These are phyloP conservation scores for Lepidium campestre DNA, from an alignment of 441 rosid species.

Conservation along the genomic window DNA sequence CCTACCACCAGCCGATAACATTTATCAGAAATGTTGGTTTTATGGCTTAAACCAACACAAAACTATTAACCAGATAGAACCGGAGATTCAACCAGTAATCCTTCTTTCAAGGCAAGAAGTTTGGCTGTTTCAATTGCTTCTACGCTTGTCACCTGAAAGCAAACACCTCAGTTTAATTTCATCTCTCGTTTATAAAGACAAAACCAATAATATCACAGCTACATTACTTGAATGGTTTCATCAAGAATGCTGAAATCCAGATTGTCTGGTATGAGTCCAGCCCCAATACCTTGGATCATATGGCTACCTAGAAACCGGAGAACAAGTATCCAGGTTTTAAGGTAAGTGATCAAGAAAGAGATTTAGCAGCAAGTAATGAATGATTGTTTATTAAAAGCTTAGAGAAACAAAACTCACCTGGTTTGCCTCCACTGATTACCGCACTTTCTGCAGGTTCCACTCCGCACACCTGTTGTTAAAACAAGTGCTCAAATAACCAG, in stretches of 20 bases:
- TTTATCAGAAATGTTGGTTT: background rate
- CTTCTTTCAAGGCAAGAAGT: slow-evolving; percentile 68
- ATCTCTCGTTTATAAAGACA: background rate
- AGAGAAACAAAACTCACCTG: slow-evolving; percentile 33
- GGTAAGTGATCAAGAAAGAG: background rate
- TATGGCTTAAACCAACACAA: background rate
- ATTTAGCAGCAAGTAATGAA: slow-evolving; percentile 24
- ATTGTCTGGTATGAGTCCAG: slow-evolving; percentile 37
- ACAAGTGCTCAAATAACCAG: background rate
- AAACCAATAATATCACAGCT: background rate
- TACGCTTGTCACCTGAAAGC: slow-evolving; percentile 49
- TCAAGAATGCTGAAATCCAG: slow-evolving; percentile 38
- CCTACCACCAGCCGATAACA: slow-evolving; percentile 19
- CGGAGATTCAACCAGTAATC: slow-evolving; percentile 50
- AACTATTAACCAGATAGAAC: background rate
- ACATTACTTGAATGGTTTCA: slow-evolving; percentile 40
- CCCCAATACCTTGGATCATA: slow-evolving; percentile 47
- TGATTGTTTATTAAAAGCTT: background rate
- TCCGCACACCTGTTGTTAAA: slow-evolving; percentile 44
- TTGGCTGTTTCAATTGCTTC: slow-evolving; percentile 80
- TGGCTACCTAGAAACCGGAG: slow-evolving; percentile 13
- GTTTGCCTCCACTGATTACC: slow-evolving; percentile 60
- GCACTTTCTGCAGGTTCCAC: slow-evolving; percentile 77
- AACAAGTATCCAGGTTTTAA: background rate
- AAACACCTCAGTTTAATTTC: background rate